A percentile compares a stretch with the other conserved stretches of the same genome.
phyloP scores from a whole-genome alignment of 345 rosid genomes.

The Moricandia arvensis region DNA sequence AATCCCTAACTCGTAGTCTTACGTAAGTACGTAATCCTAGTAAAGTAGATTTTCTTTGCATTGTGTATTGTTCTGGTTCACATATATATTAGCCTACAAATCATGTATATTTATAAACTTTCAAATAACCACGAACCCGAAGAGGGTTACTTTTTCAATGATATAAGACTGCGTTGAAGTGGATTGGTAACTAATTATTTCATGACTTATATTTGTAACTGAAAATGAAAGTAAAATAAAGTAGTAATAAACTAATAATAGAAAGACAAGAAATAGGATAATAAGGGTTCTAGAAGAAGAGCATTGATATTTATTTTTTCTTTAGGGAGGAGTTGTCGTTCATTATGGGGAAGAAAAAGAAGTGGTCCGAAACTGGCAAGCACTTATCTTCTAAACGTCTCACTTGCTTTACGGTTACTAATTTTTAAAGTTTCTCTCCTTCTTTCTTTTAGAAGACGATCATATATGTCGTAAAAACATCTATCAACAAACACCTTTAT shows the following conservation, averaged over 20 bases:
- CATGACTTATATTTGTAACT: background rate
- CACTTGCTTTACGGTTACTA: conserved; percentile 10
- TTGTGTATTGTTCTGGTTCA: background rate
- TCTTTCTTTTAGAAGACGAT: conserved; percentile 18
- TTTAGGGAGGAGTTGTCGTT: conserved; percentile 7
- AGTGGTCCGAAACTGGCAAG: conserved; percentile 37
- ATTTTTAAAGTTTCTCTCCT: conserved; percentile 6
- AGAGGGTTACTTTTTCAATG: background rate
- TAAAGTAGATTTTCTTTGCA: background rate
- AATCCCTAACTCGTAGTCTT: too few relatives aligned
- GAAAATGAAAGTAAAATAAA: conserved; percentile 5
- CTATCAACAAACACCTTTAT: too few relatives aligned
- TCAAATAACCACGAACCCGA: conserved; percentile 10
- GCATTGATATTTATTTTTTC: conserved; percentile 3
- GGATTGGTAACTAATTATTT: conserved; percentile 22
- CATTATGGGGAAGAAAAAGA: conserved; percentile 3
- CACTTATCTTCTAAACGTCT: conserved; percentile 18
- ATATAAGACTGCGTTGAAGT: conserved; percentile 7
- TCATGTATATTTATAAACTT: background rate
- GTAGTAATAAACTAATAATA: background rate
- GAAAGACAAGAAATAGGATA: conserved; percentile 23
- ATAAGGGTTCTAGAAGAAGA: conserved; percentile 33
- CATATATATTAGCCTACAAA: too few relatives aligned
- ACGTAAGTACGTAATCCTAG: too few relatives aligned
- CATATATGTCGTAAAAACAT: too few relatives aligned